Base-by-base conservation (phyloP, 352 stramenopile species). In the Phytophthora chlamydospora region DNA sequence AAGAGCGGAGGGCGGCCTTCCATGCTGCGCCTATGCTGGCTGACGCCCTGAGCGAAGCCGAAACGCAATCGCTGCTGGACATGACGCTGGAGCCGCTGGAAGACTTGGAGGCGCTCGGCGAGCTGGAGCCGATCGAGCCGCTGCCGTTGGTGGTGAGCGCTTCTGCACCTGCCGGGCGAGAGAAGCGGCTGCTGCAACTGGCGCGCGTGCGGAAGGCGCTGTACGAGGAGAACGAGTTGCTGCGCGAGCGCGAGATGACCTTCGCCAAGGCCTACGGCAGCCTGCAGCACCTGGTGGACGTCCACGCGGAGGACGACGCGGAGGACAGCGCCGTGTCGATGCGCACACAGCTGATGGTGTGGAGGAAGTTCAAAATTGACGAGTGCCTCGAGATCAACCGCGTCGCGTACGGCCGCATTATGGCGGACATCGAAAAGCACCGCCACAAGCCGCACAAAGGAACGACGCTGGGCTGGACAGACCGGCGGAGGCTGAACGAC, bases 261-360 rank as follows among this genome's bases (percentile, higher is more conserved):
- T 73, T 80, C 46, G 64, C 69, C 57, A 83, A 83, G 58, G 72
- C 65, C 14, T 75, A 78, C 54, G 66, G 68, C 5, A 83, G 69
- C 54, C 62, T 83, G 47, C 71, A 83, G 43, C 71, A 80, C 46
- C 55, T 83, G 19, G 43, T 83, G 50, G 75, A 80, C 43, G 71
- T 71, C 34, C 58, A 76, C 35, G 36, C 62, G 4, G 59, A 77
- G 34, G 65, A 76, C 27, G 52, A 71, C 12, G 24, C 63, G 31
- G 48, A 50, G 24, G 45, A 59, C n/a, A 17, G 38, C 29, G 43
- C 36, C 8, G 47, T 71, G 40, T 62, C 46, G n/a, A 65, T 62
- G 19, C 19, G 55, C 42, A 64, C 62, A 24, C 69, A 82, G 39
- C 67, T 80, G 9, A 65, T 76, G 42, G 49, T 83, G 19, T 61